Evolutionary conservation across 176 grass and related monocot genomes (phyloP).

Genomic region (Phragmites australis): DNA sequence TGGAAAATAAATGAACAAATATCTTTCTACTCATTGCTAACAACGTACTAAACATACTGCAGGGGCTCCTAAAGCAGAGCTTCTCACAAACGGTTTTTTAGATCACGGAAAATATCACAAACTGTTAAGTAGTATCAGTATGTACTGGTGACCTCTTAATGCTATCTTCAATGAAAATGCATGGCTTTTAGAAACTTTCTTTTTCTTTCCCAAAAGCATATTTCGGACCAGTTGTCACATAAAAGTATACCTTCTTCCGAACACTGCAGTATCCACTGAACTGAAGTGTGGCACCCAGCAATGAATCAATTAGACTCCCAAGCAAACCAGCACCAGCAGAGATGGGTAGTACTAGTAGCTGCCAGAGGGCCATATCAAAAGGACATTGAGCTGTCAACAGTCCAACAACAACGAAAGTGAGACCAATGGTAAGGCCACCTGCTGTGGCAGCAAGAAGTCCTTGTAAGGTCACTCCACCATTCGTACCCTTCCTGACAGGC

Average conservation of each 20-base stretch:
- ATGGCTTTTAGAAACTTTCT: neutral
- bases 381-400: conserved; percentile 76
- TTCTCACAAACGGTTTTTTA: too few relatives aligned
- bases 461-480: conserved; percentile 85
- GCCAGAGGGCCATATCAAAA: conserved; percentile 51
- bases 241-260: conserved; percentile 74
- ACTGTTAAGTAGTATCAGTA: conserved; percentile 3
- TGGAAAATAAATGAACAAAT: neutral
- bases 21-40: conserved; percentile 11
- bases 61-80: conserved; percentile 1
- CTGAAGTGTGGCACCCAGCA: conserved; percentile 87
- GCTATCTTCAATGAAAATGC: conserved; percentile 11
- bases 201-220: neutral
- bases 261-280: conserved; percentile 90
- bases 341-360: conserved; percentile 69
- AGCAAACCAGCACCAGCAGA: conserved; percentile 67
- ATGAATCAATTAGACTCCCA: conserved; percentile 94
- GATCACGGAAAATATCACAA: neutral
- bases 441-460: conserved; percentile 67
- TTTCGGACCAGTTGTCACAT: conserved; percentile 19
- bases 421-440: conserved; percentile 75
- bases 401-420: conserved; percentile 59
- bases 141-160: neutral
- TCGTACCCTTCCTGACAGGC: conserved; percentile 87
- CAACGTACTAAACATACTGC: neutral